Evolutionary conservation across 768 basidiomycete species (phyloP), one percentile per base, ranked within the genome.

Genomic region (Collybia nuda): DNA sequence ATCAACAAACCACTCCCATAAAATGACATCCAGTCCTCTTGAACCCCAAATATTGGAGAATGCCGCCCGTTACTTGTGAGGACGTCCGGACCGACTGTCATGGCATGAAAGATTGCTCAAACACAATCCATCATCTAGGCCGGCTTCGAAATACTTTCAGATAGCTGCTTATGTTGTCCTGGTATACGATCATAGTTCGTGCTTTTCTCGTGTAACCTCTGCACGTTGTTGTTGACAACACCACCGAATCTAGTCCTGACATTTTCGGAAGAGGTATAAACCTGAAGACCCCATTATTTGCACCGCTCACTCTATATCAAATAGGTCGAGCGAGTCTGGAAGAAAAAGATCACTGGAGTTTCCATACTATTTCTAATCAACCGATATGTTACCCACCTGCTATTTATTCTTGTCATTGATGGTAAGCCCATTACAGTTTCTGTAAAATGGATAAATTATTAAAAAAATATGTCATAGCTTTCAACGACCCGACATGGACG

Each of bases 261-360:
- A 5, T 43, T 53, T 7, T 14, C 52, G 5, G 24, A 53, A 24
- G 52, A 53, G 35, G 52, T 53, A 49, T 44, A n/a, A n/a, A 14
- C n/a, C 2, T n/a, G 28, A 28, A 28, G 28, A 11, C 26, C 5
- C 12, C 19, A 19, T 36, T 26, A 36, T 22, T 11, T 21, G 11
- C 11, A 11, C 11, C 11, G 28, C 2, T 36, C 26, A 21, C 2
- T 12, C 9, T 17, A n/a, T n/a, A n/a, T n/a, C n/a, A n/a, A n/a
- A n/a, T 37, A 65, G 66, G 60, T 66, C 37, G 62, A 65, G n/a
- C 53, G 64, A 5, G 59, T 68, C 8, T 68, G 67, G 67, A 60
- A 57, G 32, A 53, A 41, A 29, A 62, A 50, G 40, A 24, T 65
- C 5, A 62, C 61, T 11, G 59, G 58, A 1, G 64, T 53, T 5